These are phyloP conservation scores for Amesomyces nigricolor DNA, from an alignment of 2,329 filamentous ascomycete genomes.

Conservation along the genomic window DNA sequence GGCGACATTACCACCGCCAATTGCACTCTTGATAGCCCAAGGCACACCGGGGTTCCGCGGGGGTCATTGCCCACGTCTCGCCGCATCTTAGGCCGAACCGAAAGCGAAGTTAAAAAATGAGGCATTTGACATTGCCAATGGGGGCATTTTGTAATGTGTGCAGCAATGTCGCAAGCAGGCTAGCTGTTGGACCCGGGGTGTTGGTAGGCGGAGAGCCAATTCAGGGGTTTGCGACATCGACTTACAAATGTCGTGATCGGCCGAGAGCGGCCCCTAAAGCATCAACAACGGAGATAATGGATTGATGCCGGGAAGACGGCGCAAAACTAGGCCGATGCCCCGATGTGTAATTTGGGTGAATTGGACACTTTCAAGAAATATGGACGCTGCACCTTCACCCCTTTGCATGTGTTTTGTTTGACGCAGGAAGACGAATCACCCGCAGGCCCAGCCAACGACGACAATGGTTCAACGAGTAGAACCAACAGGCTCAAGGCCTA, in stretches of 20 bases:
- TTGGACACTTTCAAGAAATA: neutral
- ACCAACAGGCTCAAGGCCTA: neutral
- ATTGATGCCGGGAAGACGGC: neutral
- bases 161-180: neutral
- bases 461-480: slow-evolving; percentile 9
- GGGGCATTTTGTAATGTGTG: neutral
- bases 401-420: neutral
- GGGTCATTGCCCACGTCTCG: neutral
- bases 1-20: slow-evolving; percentile 14
- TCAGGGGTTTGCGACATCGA: slow-evolving; percentile 20
- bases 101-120: neutral
- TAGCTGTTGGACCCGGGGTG: neutral
- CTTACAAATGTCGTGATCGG: slow-evolving; percentile 22
- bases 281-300: slow-evolving; percentile 3
- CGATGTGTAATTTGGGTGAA: neutral
- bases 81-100: neutral
- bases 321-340: neutral
- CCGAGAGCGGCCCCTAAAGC: neutral
- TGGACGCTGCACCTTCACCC: neutral
- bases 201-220: neutral
- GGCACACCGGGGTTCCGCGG: too few species aligned
- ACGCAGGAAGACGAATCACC: too few species aligned
- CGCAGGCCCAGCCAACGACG: neutral
- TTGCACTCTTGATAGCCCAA: slow-evolving; percentile 6
- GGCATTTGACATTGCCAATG: neutral